Conservation (phyloP, 371 early-diverging fungal species). For the Nematocida homosporus region DNA sequence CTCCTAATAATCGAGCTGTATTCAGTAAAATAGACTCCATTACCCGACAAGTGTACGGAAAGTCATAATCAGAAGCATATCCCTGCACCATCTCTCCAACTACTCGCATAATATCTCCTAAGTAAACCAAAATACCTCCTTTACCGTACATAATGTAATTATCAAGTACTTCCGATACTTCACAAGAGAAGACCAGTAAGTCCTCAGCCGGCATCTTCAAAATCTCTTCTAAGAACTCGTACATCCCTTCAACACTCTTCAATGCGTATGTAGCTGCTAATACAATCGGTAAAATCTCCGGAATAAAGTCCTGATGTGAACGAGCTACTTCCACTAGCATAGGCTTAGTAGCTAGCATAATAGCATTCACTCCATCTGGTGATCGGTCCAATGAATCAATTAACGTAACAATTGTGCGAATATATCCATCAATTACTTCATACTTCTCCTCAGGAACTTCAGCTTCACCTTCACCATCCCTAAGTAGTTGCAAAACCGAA, state of each 20-base stretch:
- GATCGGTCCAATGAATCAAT: constrained; percentile 51
- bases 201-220: constrained; percentile 58
- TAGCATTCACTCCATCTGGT: constrained; percentile 24
- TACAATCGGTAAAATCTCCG: constrained; percentile 62
- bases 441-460: constrained; percentile 57
- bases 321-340: constrained; percentile 60
- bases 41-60: constrained; percentile 64
- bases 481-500: constrained; percentile 53
- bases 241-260: constrained; percentile 62
- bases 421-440: constrained; percentile 58
- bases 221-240: constrained; percentile 55
- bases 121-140: constrained; percentile 27
- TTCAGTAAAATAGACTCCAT: constrained; percentile 66
- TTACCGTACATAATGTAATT: constrained; percentile 66
- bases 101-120: constrained; percentile 34
- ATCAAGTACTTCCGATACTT: constrained; percentile 65
- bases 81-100: constrained; percentile 58
- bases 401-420: constrained; percentile 61
- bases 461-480: constrained; percentile 34
- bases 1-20: constrained; percentile 40
- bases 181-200: constrained; percentile 45
- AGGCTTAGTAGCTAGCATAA: constrained; percentile 24
- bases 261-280: constrained; percentile 60
- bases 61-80: constrained; percentile 64
- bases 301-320: constrained; percentile 57